Conservation (phyloP, 768 basidiomycete genomes). For the Albatrellus ellisii region DNA sequence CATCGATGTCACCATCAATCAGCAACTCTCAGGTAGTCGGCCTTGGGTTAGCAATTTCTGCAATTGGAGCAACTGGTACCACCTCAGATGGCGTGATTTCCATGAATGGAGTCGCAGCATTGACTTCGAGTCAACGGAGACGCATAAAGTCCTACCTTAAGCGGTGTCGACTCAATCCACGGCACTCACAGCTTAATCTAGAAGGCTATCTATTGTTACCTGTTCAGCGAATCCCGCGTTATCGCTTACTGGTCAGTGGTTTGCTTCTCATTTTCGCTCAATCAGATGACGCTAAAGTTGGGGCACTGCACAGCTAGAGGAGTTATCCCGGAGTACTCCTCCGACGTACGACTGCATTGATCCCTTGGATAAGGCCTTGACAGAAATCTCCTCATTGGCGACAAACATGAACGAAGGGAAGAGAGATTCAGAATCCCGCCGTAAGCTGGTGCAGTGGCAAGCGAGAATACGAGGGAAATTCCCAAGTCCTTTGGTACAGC, state of each 20-base stretch:
- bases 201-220: constrained; percentile 92
- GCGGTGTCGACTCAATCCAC: constrained; percentile 77
- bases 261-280: constrained; percentile 3
- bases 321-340: constrained; percentile 76
- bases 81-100: constrained; percentile 25
- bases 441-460: constrained; percentile 87
- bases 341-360: constrained; percentile 63
- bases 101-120: constrained; percentile 33
- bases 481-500: constrained; percentile 95
- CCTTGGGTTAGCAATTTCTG: constrained; percentile 43
- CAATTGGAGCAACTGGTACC: constrained; percentile 31
- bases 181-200: constrained; percentile 87
- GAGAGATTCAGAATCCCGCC: constrained; percentile 84
- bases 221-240: constrained; percentile 95
- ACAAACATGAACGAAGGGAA: constrained; percentile 98
- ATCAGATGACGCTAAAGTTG: background rate
- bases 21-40: constrained; percentile 51
- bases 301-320: constrained; percentile 49
- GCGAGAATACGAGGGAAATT: constrained; percentile 81
- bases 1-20: constrained; percentile 42
- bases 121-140: constrained; percentile 74
- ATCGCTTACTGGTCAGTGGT: constrained; percentile 72
- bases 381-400: constrained; percentile 80
- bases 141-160: constrained; percentile 85
- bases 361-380: constrained; percentile 71